Evolutionary conservation across 2,329 filamentous ascomycete genomes (phyloP).

Genomic region (Fusarium sororula): DNA sequence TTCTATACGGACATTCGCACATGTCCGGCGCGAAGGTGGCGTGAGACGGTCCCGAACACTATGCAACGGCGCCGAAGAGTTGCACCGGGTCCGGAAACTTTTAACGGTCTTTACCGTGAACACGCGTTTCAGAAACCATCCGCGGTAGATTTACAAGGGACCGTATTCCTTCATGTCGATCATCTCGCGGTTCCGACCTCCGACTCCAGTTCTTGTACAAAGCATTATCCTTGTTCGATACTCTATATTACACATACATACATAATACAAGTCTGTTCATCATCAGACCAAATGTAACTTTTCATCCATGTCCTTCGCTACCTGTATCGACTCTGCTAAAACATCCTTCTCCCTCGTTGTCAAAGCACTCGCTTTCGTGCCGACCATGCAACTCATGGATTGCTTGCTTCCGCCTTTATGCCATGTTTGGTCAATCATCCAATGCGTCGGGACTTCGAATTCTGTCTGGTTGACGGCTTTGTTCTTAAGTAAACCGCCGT

Average conservation of each 20-base stretch:
- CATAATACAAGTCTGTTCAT: background rate
- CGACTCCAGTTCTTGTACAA: background rate
- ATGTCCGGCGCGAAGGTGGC: slow-evolving; percentile 10
- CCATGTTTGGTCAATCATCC: slow-evolving; percentile 54
- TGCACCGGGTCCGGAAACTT: background rate
- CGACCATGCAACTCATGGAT: slow-evolving; percentile 52
- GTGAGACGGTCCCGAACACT: background rate
- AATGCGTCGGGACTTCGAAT: slow-evolving; percentile 49
- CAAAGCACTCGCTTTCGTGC: slow-evolving; percentile 11
- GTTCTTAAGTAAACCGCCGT: slow-evolving; percentile 54
- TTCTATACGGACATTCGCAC: slow-evolving; percentile 11
- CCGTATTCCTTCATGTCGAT: background rate
- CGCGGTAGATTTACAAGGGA: background rate
- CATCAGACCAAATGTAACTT: slow-evolving; percentile 1
- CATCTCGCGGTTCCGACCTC: background rate
- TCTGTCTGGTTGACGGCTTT: slow-evolving; percentile 44
- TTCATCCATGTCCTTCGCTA: slow-evolving; percentile 21
- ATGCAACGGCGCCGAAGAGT: background rate
- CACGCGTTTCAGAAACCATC: background rate
- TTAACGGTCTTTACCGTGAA: background rate
- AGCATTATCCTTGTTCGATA: background rate
- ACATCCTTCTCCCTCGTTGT: background rate
- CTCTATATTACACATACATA: background rate
- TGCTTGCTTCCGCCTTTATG: slow-evolving; percentile 46
- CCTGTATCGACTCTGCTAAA: slow-evolving; percentile 8